Base-by-base conservation (phyloP, 1,284 basidiomycete species). In the Schizophyllum commune region DNA sequence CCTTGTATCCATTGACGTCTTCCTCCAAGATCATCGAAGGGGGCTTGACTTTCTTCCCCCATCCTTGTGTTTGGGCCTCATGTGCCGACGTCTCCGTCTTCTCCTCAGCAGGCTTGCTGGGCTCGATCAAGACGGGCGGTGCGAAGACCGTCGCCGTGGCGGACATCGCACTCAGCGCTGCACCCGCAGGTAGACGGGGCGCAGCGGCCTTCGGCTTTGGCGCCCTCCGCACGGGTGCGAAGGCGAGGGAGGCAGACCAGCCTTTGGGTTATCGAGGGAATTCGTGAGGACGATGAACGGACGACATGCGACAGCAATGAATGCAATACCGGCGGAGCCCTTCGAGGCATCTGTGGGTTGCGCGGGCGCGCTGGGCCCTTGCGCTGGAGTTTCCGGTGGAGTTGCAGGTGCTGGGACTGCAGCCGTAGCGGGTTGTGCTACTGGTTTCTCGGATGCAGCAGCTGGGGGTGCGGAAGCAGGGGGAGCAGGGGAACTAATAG, bases 21-120 rank as follows among this genome's bases (percentile, higher is more conserved):
- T 93, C 91, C 64, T 92, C 90, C 9, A 92, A 80, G 21, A 92
- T 77, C 90, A 92, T 92, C 0, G 89, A 90, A 13, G 90, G 91
- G n/a, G 91, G 90, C 67, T 92, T 92, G 70, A 92, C 84, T 70
- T 92, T 91, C 75, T 89, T 90, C 33, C 88, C 88, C 91, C 90
- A 92, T 67, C 85, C 85, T 66, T 84, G 78, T 2, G 69, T 70
- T 9, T 61, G 53, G 27, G 60, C 68, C 63, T 58, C 68, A 64
- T 65, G 67, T 65, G 64, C 58, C 65, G 33, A 71, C 66, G 52
- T 65, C 53, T 70, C 72, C 7, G 67, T 65, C 13, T 73, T 68
- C 52, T 69, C 64, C 20, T 62, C 57, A 9, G 60, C 56, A n/a
- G 75, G 63, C 5, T 74, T 67, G 17, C 74, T 58, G 5, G 71